These are phyloP conservation scores for Castanopsis chinensis DNA, from an alignment of 306 rosid species.

Conservation along the genomic window DNA sequence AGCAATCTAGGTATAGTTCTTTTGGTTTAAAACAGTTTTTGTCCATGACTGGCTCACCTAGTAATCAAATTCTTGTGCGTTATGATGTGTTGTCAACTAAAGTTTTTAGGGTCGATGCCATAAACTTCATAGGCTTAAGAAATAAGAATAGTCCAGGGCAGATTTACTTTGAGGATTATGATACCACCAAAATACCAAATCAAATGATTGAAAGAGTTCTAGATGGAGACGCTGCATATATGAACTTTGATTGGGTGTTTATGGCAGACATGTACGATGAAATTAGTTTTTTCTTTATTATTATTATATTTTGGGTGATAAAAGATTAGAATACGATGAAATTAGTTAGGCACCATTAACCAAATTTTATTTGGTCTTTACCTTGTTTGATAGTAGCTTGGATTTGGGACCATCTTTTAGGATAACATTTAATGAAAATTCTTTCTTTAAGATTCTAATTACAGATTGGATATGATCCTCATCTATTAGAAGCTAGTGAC, in stretches of 20 bases:
- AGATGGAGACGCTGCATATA: neutral
- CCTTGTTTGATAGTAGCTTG: too few species aligned
- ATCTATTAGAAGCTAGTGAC: too few species aligned
- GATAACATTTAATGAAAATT: too few species aligned
- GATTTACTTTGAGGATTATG: neutral
- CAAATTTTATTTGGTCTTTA: too few species aligned
- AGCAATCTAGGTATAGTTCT: neutral
- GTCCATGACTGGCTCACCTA: too few species aligned
- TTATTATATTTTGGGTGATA: too few species aligned
- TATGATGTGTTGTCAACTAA: neutral
- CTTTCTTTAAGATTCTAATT: too few species aligned
- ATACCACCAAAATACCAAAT: neutral
- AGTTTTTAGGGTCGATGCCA: neutral
- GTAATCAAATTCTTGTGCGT: neutral
- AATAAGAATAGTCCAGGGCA: too few species aligned
- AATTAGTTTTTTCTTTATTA: neutral
- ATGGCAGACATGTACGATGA: neutral
- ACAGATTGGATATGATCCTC: too few species aligned
- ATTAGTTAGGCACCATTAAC: neutral
- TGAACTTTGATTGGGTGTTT: neutral
- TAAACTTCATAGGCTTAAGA: too few species aligned
- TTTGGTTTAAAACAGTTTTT: neutral
- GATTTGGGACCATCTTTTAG: too few species aligned
- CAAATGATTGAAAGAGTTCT: neutral
- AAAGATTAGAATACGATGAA: neutral